Base-by-base conservation (phyloP, 208 protist species). In the Leishmania guyanensis region DNA sequence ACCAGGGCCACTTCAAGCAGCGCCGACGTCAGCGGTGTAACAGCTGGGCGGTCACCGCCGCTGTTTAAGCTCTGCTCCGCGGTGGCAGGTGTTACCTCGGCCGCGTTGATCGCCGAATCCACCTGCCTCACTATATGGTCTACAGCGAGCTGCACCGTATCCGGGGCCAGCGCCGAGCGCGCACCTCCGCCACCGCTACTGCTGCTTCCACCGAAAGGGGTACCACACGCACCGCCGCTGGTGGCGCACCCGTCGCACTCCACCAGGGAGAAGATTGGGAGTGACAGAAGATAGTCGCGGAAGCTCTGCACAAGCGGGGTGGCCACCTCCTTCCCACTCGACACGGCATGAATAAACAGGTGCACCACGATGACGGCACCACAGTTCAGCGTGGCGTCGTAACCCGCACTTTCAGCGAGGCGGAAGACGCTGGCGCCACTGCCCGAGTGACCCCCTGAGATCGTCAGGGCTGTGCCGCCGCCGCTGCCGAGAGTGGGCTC, bases 341-440 rank as follows among this genome's bases (percentile, higher is more conserved):
- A 81, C 36, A 75, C 75, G 36, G 83, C 83, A 43, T 79, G 89
- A 26, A 84, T 84, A 78, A 97, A 94, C 65, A 96, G 87, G 79
- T 96, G 91, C 73, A 94, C 87, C 43, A 97, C 86, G 66, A 96
- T 88, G 29, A 95, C 88, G 8, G 90, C 92, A n/a, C 94, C 92
- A 80, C 91, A 96, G 81, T 95, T 94, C 39, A 96, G 80, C 1
- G 91, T 86, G 8, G 89, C 92, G 71, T 96, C 91, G 80, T 88
- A 86, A 46, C 83, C 79, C 8, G 68, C 81, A 36, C 60, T 46
- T 16, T 71, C 64, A 16, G 43, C 58, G 17, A 79, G 9, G 20
- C 50, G 76, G 5, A 53, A 65, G 14, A 56, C 26, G 74, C 75
- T 80, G 56, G n/a, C 17, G 46, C 71, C 74, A 72, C 75, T 78